These are phyloP conservation scores for Paecilomyces sp. DNA, from an alignment of 2,329 filamentous ascomycete genomes.

Conservation along the genomic window DNA sequence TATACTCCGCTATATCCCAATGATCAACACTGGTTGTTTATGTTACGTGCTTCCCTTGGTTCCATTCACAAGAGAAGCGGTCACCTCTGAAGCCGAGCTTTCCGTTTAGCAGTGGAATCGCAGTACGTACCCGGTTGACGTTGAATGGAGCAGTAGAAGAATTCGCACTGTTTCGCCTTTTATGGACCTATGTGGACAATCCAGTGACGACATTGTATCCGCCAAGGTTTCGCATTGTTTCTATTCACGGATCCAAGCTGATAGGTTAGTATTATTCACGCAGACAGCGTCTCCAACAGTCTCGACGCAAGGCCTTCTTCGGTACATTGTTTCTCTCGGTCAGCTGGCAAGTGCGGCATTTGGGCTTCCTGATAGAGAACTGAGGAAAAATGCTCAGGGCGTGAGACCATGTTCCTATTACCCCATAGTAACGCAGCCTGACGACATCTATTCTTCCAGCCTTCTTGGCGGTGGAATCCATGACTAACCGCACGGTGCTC, in stretches of 20 bases:
- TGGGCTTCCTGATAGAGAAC: background rate
- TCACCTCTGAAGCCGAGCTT: background rate
- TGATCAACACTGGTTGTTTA: background rate
- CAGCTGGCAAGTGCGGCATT: background rate
- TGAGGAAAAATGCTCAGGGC: background rate
- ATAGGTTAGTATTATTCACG: background rate
- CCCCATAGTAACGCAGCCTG: background rate
- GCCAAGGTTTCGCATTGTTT: background rate
- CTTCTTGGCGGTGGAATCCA: background rate
- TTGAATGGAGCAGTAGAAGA: background rate
- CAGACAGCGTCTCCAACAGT: background rate
- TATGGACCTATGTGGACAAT: background rate
- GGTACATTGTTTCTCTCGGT: background rate
- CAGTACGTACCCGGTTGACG: too few relatives aligned
- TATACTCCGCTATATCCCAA: background rate
- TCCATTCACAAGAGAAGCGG: background rate
- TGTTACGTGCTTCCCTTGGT: background rate
- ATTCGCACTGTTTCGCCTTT: background rate
- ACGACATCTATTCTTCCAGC: background rate
- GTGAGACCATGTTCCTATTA: background rate
- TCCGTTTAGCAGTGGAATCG: background rate
- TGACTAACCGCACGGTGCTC: background rate
- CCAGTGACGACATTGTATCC: background rate
- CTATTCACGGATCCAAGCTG: background rate
- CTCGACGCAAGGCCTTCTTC: background rate